A percentile compares a stretch with the other conserved stretches of the same genome.
Evolutionary conservation across 441 rosid species (phyloP).

Genomic region (Breynia disticha): DNA sequence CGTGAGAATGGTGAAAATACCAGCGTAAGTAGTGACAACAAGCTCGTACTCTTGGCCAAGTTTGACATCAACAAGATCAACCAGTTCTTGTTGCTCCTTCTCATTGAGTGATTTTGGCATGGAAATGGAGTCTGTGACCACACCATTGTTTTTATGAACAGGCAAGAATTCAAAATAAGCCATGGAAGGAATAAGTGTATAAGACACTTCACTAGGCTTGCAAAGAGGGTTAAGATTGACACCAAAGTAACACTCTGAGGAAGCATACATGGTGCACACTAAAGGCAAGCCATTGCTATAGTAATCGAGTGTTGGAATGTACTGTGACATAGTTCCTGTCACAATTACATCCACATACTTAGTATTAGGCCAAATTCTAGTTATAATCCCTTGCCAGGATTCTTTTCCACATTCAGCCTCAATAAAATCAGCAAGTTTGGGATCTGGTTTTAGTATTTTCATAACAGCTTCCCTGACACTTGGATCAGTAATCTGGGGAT

Average conservation of each 20-base stretch:
- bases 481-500: conserved; percentile 55
- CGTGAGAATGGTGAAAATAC: conserved; percentile 20
- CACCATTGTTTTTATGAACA: conserved; percentile 24
- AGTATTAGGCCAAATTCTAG: conserved; percentile 88
- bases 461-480: conserved; percentile 61
- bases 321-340: conserved; percentile 73
- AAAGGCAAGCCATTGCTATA: conserved; percentile 56
- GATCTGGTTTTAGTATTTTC: conserved; percentile 69
- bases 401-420: conserved; percentile 45
- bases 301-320: conserved; percentile 54
- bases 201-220: conserved; percentile 48
- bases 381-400: conserved; percentile 90
- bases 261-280: conserved; percentile 70
- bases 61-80: conserved; percentile 53
- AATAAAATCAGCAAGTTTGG: conserved; percentile 66
- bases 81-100: conserved; percentile 23
- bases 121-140: conserved; percentile 29
- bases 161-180: conserved; percentile 71
- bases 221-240: conserved; percentile 52
- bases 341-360: conserved; percentile 79
- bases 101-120: conserved; percentile 44
- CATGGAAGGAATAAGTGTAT: conserved; percentile 61
- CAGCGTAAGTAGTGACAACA: conserved; percentile 63
- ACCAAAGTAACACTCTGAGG: conserved; percentile 70
- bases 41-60: conserved; percentile 56